Evolutionary conservation across 306 rosid species (phyloP), one percentile per base, ranked within the genome.

Genomic region (Nissolia schottii): DNA sequence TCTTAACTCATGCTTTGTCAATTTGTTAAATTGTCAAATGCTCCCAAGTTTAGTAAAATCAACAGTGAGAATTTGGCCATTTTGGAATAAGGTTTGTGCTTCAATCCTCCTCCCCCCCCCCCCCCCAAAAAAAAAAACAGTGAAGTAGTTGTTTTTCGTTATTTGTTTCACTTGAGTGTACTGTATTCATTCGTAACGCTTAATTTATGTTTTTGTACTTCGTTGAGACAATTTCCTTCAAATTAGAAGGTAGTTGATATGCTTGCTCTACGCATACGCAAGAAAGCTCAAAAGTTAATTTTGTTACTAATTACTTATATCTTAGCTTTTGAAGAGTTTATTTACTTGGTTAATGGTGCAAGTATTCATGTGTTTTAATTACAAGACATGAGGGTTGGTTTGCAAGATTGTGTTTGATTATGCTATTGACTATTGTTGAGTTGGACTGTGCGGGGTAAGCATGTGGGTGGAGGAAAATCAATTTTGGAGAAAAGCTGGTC

Each of bases 1-100:
- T 20, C 50, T 59, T 63, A 35, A 51, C 71, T 74, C 41, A 35
- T 50, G 35, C 38, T 29, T 32, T 28, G 38, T 37, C 37, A 71
- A 46, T 56, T 51, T 67, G 75, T 62, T 69, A 51, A 29, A n/a
- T 63, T 77, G 43, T 64, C 66, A 48, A 59, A 73, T 16, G 45
- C 41, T 38, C 28, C 54, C 45, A 34, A 34, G 12, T 28, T 28
- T 15, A 31, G 74, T 59, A 55, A 67, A 64, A 25, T 34, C 32
- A 34, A 51, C 48, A 20, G 35, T 31, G 70, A 45, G 78, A 64
- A 56, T 65, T 25, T 71, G 63, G 38, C 67, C n/a, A 41, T 54
- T 7, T 56, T 28, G 45, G 58, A 32, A 31, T 50, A 62, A 37
- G 20, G 22, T 23, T 15, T 62, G 15, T 20, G 18, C 58, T 27